These are phyloP conservation scores for Ochromonas danica DNA, from an alignment of 108 stramenopile genomes.

Conservation along the genomic window DNA sequence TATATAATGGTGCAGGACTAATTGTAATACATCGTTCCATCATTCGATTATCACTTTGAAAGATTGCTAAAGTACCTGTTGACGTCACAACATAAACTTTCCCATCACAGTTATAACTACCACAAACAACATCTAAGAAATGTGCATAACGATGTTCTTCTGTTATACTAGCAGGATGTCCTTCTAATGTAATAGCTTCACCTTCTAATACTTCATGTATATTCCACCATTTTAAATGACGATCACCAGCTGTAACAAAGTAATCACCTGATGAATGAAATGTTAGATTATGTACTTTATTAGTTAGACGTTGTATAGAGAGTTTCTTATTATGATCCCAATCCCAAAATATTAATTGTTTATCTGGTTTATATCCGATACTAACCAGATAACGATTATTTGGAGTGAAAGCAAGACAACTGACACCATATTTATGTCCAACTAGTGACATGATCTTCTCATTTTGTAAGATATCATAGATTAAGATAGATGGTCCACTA, in stretches of 20 bases:
- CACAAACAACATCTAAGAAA: constrained; percentile 41
- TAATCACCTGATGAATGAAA: constrained; percentile 33
- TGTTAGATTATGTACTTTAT: constrained; percentile 38
- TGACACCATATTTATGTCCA: constrained; percentile 45
- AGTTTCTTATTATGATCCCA: constrained; percentile 27
- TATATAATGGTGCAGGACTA: too few species aligned
- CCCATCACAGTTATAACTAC: not conserved
- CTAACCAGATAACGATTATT: constrained; percentile 22
- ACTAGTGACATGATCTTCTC: constrained; percentile 34
- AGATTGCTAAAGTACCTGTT: not conserved
- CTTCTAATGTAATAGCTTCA: constrained; percentile 11
- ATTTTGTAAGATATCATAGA: constrained; percentile 41
- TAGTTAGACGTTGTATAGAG: constrained; percentile 19
- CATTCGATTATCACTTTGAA: too few species aligned
- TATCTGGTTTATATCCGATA: constrained; percentile 48
- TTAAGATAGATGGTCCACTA: constrained; percentile 37
- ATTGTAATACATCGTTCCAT: too few species aligned
- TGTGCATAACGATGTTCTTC: constrained; percentile 34
- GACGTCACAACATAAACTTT: not conserved
- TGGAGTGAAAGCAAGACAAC: constrained; percentile 37
- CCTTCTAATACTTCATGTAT: constrained; percentile 32
- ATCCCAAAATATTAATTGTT: constrained; percentile 45
- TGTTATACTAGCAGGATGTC: constrained; percentile 38
- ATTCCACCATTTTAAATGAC: constrained; percentile 49
- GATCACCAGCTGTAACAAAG: constrained; percentile 48